A percentile compares a stretch with the other conserved stretches of the same genome.
Conservation (phyloP, 495 filamentous ascomycete genomes). For the Talaromyces borbonicus region DNA sequence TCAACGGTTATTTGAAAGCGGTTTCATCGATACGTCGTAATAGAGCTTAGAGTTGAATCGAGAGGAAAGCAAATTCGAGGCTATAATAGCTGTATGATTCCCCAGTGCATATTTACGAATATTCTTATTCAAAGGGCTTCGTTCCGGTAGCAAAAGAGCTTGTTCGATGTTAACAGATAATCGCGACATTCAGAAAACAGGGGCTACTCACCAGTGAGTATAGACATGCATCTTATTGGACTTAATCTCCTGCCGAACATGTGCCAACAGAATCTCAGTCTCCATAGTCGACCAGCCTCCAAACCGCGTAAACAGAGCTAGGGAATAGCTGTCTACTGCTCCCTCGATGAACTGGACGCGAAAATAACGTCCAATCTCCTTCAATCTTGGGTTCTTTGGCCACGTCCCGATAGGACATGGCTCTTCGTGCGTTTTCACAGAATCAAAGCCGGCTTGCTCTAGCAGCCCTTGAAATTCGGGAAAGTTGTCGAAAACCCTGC, state of each 20-base stretch:
- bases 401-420: conserved; percentile 11
- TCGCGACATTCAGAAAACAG: neutral
- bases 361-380: conserved; percentile 20
- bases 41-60: too few relatives aligned
- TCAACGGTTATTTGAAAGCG: too few relatives aligned
- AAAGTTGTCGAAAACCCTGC: neutral
- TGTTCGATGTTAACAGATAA: neutral
- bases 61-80: too few relatives aligned
- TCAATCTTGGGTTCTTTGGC: conserved; percentile 23
- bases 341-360: conserved; percentile 15
- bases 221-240: conserved; percentile 17
- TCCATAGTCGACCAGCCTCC: conserved; percentile 15
- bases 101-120: neutral
- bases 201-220: conserved; percentile 11
- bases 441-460: conserved; percentile 23
- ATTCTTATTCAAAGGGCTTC: conserved; percentile 8
- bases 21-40: too few relatives aligned
- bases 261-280: conserved; percentile 15
- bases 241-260: conserved; percentile 14
- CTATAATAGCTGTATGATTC: too few relatives aligned
- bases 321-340: conserved; percentile 13
- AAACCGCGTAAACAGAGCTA: conserved; percentile 15
- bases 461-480: neutral
- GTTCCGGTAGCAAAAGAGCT: conserved; percentile 12
- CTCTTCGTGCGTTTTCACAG: conserved; percentile 13